Conservation (phyloP, 805 yeast genomes). For the Saccharomyces cerevisiae region DNA sequence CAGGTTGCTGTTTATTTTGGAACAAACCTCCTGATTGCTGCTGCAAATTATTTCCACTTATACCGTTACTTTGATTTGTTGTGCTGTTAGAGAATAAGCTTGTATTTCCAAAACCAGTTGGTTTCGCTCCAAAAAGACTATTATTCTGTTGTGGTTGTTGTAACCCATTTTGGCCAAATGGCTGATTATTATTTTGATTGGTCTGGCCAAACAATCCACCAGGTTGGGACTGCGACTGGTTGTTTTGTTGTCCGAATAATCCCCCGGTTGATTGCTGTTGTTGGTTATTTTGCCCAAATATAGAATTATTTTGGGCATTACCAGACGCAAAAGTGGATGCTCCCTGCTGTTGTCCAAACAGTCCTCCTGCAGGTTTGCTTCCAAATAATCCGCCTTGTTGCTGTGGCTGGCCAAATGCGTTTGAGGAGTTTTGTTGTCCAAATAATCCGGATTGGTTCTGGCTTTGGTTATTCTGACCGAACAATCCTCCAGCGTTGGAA, state of each 20-base stretch:
- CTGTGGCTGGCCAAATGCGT: conserved; percentile 6
- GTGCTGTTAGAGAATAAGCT: conserved; percentile 32
- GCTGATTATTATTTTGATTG: conserved; percentile 8
- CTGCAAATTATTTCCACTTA: conserved; percentile 17
- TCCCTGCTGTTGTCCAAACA: conserved; percentile 28
- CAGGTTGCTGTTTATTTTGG: conserved; percentile 10
- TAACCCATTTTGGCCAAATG: conserved; percentile 30
- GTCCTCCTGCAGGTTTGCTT: conserved; percentile 28
- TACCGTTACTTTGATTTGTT: conserved; percentile 21
- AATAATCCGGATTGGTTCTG: neutral
- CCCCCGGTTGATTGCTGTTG: conserved; percentile 27
- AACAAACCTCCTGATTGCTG: neutral
- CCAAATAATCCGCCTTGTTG: conserved; percentile 35
- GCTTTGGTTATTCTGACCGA: conserved; percentile 19
- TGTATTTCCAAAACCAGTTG: conserved; percentile 12
- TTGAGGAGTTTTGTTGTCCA: conserved; percentile 3
- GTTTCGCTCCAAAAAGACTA: conserved; percentile 37
- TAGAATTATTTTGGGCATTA: conserved; percentile 11
- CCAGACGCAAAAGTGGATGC: conserved; percentile 3
- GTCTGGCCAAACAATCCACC: conserved; percentile 30
- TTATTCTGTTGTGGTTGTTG: conserved; percentile 17
- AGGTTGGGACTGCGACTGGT: conserved; percentile 10
- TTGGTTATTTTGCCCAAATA: conserved; percentile 29
- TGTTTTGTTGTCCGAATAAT: conserved; percentile 33
- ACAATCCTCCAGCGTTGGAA: conserved; percentile 24